Conservation (phyloP, 1,284 basidiomycete species). For the Irpex sp. region DNA sequence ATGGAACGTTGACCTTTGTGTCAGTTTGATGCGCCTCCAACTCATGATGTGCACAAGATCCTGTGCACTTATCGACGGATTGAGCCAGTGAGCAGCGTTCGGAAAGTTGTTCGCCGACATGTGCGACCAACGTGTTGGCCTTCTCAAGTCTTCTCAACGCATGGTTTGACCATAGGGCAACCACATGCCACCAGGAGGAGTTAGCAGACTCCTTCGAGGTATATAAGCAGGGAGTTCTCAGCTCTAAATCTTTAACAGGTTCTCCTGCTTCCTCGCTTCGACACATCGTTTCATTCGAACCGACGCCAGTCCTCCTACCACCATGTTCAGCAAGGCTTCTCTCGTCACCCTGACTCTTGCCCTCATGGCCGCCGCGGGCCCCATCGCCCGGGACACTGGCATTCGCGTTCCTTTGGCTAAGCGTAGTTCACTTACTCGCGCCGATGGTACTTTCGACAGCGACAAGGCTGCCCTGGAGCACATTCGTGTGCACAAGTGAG, state of each 20-base stretch:
- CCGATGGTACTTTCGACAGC: slow-evolving; percentile 5
- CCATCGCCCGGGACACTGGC: slow-evolving; percentile 1
- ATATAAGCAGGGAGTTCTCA: neutral
- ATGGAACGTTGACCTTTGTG: neutral
- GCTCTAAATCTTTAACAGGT: neutral
- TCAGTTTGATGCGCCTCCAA: neutral
- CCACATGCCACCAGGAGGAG: neutral
- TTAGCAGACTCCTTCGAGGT: neutral
- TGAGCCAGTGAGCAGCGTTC: neutral
- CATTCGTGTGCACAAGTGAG: slow-evolving; percentile 3
- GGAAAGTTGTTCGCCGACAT: neutral
- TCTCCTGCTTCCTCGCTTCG: neutral
- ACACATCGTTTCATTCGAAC: neutral
- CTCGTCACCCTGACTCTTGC: slow-evolving; percentile 1
- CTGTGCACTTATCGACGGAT: neutral
- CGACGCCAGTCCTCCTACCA: neutral
- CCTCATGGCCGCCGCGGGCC: slow-evolving; percentile 1
- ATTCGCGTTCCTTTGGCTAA: neutral
- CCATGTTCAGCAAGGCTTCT: neutral
- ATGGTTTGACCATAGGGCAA: neutral
- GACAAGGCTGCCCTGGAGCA: slow-evolving; percentile 2
- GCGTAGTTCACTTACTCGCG: neutral
- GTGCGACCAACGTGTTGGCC: too few relatives aligned
- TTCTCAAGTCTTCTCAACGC: too few relatives aligned
- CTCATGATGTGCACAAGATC: neutral